Evolutionary conservation across 345 rosid species (phyloP).

Genomic region (Populus tremula): DNA sequence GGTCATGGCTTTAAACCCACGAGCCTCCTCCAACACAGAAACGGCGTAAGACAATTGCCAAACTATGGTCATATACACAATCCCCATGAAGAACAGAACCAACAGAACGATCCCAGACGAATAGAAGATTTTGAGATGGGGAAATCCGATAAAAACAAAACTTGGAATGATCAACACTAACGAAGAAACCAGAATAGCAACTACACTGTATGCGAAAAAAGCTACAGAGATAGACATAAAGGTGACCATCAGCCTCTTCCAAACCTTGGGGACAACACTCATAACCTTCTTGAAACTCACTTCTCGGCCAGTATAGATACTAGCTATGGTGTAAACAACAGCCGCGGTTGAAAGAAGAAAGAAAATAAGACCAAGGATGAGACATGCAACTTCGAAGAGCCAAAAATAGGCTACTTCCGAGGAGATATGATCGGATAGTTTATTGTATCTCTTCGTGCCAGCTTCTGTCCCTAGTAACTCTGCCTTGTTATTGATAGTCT

Average conservation of each 20-base stretch:
- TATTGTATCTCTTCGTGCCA: conserved; percentile 22
- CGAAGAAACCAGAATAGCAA: too few relatives aligned
- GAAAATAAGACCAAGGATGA: background rate
- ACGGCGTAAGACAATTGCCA: too few relatives aligned
- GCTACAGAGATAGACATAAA: too few relatives aligned
- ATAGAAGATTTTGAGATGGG: too few relatives aligned
- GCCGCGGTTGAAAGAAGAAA: background rate
- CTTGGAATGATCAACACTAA: too few relatives aligned
- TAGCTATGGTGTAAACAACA: background rate
- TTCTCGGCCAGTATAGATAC: background rate
- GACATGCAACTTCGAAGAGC: conserved; percentile 20
- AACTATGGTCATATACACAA: too few relatives aligned
- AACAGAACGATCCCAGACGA: too few relatives aligned
- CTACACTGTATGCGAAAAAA: too few relatives aligned
- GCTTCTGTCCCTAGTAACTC: conserved; percentile 23
- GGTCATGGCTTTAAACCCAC: too few relatives aligned
- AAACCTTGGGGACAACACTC: background rate
- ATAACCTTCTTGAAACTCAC: background rate
- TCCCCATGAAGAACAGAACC: too few relatives aligned
- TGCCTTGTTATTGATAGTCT: conserved; percentile 19
- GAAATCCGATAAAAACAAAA: too few relatives aligned
- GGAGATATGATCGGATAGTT: conserved; percentile 27
- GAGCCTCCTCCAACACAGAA: too few relatives aligned
- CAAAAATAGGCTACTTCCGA: conserved; percentile 23
- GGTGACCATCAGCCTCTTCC: background rate